Evolutionary conservation across 345 rosid species (phyloP).

Genomic region (Gossypium ekmanianum): DNA sequence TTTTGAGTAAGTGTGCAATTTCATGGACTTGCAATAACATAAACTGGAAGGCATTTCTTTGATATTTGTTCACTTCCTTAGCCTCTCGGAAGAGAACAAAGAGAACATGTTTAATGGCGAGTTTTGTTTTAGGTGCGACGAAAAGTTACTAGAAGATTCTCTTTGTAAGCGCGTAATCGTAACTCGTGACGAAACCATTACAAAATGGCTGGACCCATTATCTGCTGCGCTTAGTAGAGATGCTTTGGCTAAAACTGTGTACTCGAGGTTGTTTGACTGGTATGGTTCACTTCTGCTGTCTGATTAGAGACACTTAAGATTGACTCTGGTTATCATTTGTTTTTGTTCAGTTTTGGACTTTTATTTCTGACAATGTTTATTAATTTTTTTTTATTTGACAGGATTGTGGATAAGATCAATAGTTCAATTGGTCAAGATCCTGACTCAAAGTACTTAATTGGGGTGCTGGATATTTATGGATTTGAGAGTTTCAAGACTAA

Average conservation of each 20-base stretch:
- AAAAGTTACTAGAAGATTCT: conserved; percentile 86
- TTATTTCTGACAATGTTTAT: conserved; percentile 12
- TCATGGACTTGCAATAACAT: conserved; percentile 14
- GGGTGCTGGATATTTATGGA: conserved; percentile 98
- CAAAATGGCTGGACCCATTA: conserved; percentile 92
- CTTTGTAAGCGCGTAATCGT: conserved; percentile 94
- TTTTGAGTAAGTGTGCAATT: conserved; percentile 49
- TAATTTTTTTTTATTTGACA: conserved; percentile 27
- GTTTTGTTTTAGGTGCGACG: conserved; percentile 70
- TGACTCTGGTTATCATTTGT: conserved; percentile 9
- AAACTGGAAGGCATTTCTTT: conserved; percentile 1
- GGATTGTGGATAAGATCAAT: conserved; percentile 94
- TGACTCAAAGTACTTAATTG: conserved; percentile 78
- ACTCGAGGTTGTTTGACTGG: conserved; percentile 97
- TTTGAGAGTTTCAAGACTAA: conserved; percentile 99
- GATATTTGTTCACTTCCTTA: conserved; percentile 5
- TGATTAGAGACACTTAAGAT: conserved; percentile 12
- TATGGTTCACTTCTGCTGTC: conserved; percentile 35
- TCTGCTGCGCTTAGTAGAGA: conserved; percentile 85
- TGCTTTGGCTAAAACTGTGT: conserved; percentile 92
- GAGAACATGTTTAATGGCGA: not conserved
- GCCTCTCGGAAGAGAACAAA: conserved; percentile 3
- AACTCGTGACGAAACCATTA: conserved; percentile 97
- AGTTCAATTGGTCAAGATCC: conserved; percentile 96
- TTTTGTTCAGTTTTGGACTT: conserved; percentile 7